Evolutionary conservation across 768 basidiomycete genomes (phyloP).

Genomic region (Paxillus involutus): DNA sequence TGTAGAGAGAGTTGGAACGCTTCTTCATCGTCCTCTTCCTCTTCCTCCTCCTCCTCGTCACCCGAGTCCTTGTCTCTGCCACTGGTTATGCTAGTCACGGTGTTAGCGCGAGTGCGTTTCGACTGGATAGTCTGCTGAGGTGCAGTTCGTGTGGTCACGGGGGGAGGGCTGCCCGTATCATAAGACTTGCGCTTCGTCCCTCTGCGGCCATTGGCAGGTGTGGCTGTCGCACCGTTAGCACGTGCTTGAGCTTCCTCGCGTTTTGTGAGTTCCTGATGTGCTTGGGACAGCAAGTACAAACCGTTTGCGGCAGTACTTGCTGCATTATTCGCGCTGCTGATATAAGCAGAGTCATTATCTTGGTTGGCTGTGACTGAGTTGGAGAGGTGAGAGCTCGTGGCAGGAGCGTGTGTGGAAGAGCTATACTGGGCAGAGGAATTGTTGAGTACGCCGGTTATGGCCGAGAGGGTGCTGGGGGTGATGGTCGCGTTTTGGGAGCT

Average conservation of each 20-base stretch:
- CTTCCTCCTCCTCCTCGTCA: constrained; percentile 39
- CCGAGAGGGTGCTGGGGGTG: constrained; percentile 58
- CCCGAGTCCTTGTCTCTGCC: constrained; percentile 37
- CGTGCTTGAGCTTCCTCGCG: constrained; percentile 83
- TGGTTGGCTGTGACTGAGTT: constrained; percentile 35
- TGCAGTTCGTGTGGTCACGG: constrained; percentile 22
- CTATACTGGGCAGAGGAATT: constrained; percentile 24
- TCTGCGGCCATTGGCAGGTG: constrained; percentile 39
- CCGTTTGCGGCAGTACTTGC: constrained; percentile 83
- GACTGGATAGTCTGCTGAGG: constrained; percentile 19
- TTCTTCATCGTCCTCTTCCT: constrained; percentile 40
- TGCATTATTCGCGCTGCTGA: constrained; percentile 52
- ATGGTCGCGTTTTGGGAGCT: constrained; percentile 44
- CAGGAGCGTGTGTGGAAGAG: constrained; percentile 31
- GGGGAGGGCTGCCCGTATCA: constrained; percentile 42
- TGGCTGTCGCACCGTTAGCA: constrained; percentile 40
- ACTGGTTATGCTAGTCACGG: constrained; percentile 29
- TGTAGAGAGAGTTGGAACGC: constrained; percentile 10
- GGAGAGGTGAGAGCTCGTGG: constrained; percentile 35
- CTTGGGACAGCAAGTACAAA: constrained; percentile 90
- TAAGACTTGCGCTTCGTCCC: constrained; percentile 71
- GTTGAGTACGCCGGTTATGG: constrained; percentile 76
- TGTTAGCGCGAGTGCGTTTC: constrained; percentile 41
- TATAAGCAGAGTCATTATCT: constrained; percentile 34
- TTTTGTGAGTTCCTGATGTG: constrained; percentile 94